A percentile compares a stretch with the other conserved stretches of the same genome.
These are phyloP conservation scores for Pholiota conissans DNA, from an alignment of 768 basidiomycete genomes.

Conservation along the genomic window DNA sequence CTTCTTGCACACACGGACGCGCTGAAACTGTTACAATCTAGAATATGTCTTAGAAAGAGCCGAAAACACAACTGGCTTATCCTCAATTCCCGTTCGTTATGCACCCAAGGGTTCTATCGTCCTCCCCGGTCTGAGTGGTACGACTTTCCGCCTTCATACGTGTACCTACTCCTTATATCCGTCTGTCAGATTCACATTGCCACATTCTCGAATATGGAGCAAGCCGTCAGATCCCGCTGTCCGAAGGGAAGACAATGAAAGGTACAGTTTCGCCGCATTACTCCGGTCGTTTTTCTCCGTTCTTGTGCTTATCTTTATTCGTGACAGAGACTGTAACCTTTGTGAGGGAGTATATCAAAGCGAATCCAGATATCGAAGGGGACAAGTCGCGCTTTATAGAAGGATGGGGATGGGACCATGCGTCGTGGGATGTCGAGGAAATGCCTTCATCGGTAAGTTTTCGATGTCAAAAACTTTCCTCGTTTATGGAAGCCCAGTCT, in stretches of 20 bases:
- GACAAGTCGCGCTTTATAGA: slow-evolving; percentile 64
- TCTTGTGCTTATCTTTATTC: neutral
- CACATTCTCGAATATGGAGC: slow-evolving; percentile 82
- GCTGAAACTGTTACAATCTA: neutral
- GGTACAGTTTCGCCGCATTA: slow-evolving; percentile 36
- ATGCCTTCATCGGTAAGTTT: slow-evolving; percentile 14
- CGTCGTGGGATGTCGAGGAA: slow-evolving; percentile 47
- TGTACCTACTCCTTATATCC: neutral
- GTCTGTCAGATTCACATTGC: slow-evolving; percentile 64
- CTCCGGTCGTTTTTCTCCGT: neutral
- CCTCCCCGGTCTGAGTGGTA: slow-evolving; percentile 73
- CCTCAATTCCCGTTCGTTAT: slow-evolving; percentile 37
- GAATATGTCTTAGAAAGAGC: slow-evolving; percentile 35
- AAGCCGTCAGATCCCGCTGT: slow-evolving; percentile 60
- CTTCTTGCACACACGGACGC: neutral
- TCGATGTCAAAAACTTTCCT: neutral
- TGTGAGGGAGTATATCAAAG: slow-evolving; percentile 60
- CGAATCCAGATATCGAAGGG: slow-evolving; percentile 50
- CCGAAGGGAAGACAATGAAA: slow-evolving; percentile 55
- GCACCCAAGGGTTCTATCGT: slow-evolving; percentile 58
- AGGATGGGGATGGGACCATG: slow-evolving; percentile 94
- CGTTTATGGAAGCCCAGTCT: neutral
- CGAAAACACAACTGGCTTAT: slow-evolving; percentile 1
- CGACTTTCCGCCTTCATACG: slow-evolving; percentile 15
- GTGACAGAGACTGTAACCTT: slow-evolving; percentile 61